These are phyloP conservation scores for Chalaropsis ovoidea DNA, from an alignment of 2,329 filamentous ascomycete genomes.

Conservation along the genomic window DNA sequence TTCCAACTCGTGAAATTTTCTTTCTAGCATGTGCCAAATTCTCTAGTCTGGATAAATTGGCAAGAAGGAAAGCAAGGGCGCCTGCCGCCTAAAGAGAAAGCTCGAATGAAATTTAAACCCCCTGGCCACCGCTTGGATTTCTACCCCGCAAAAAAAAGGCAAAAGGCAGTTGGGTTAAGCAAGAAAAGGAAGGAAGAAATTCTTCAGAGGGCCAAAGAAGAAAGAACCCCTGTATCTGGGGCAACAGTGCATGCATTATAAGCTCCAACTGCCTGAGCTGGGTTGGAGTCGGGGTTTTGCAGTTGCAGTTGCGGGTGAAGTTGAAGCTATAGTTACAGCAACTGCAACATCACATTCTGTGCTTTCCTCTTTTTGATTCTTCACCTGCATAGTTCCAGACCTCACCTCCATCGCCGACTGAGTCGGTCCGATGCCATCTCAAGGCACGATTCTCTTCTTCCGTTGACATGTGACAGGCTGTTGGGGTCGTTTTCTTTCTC, in stretches of 20 bases:
- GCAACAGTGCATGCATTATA: neutral
- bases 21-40: neutral
- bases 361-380: slow-evolving; percentile 10
- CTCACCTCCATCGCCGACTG: neutral
- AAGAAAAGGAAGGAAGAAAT: neutral
- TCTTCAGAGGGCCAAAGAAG: neutral
- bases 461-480: slow-evolving; percentile 1
- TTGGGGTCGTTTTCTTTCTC: neutral
- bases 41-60: neutral
- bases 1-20: neutral
- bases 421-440: slow-evolving; percentile 9
- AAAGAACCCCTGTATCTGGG: neutral
- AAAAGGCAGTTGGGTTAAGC: neutral
- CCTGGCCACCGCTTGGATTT: neutral
- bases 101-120: neutral
- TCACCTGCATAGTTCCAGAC: neutral
- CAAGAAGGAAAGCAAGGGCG: neutral
- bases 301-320: neutral
- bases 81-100: neutral
- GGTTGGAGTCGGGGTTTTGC: neutral
- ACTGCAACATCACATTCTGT: slow-evolving; percentile 8
- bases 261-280: slow-evolving; percentile 8
- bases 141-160: slow-evolving; percentile 3
- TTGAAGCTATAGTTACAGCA: neutral
- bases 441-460: neutral